A percentile compares a stretch with the other conserved stretches of the same genome.
Evolutionary conservation across 352 stramenopile species (phyloP).

Genomic region (Phytophthora rubi): DNA sequence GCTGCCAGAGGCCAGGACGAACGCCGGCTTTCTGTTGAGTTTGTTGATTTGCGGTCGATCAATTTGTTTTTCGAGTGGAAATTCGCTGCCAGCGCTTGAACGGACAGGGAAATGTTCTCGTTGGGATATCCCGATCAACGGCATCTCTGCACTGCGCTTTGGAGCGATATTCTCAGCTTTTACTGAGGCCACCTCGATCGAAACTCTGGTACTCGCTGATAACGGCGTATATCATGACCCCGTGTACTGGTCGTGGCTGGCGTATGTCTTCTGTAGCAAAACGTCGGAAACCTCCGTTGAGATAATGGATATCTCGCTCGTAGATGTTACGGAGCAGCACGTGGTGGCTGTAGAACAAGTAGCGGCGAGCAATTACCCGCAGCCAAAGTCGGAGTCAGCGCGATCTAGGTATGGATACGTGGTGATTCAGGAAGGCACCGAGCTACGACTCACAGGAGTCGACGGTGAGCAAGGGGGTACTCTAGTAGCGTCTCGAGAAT

Average conservation of each 20-base stretch:
- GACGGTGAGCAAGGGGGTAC: not conserved
- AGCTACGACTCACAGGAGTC: not conserved
- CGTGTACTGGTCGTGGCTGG: slow-evolving; percentile 3
- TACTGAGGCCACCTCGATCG: not conserved
- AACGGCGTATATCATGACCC: not conserved
- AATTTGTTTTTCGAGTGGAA: not conserved
- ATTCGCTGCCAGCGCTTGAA: not conserved
- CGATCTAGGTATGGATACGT: not conserved
- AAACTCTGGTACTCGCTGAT: not conserved
- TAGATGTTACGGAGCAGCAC: not conserved
- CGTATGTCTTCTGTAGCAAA: slow-evolving; percentile 4
- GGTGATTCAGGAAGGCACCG: not conserved
- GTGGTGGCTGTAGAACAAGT: not conserved
- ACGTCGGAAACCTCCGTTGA: not conserved
- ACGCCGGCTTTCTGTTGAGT: not conserved
- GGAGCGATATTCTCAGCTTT: slow-evolving; percentile 1
- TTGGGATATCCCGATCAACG: not conserved
- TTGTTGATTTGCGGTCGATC: not conserved
- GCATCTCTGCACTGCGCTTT: not conserved
- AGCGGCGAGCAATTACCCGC: not conserved
- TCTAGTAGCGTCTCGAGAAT: not conserved
- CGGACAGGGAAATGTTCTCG: not conserved
- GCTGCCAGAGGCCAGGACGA: not conserved
- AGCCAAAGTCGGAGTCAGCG: not conserved
- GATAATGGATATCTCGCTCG: not conserved